Conservation (phyloP, 2,329 filamentous ascomycete genomes). For the Pleoardoris graminearum region DNA sequence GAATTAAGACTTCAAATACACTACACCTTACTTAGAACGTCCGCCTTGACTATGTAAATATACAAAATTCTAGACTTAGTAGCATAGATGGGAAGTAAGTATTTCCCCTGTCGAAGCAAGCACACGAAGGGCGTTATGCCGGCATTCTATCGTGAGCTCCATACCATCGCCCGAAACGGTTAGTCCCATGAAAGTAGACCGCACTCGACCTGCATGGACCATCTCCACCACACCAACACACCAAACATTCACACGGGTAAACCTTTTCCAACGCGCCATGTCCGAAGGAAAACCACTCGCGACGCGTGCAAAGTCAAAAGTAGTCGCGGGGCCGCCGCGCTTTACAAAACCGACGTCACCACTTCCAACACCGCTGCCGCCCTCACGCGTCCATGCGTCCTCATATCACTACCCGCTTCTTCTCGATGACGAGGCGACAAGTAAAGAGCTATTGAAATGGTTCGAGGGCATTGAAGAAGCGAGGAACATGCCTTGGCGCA, state of each 20-base stretch:
- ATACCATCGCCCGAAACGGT: neutral
- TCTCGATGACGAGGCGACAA: constrained; percentile 16
- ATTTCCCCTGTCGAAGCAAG: no score
- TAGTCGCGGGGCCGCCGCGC: neutral
- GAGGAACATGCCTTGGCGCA: constrained; percentile 52
- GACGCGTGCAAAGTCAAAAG: constrained; percentile 7
- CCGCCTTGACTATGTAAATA: no score
- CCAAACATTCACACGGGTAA: neutral
- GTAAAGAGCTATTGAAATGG: constrained; percentile 34
- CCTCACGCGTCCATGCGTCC: constrained; percentile 29
- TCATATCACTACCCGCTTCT: constrained; percentile 40
- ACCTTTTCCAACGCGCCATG: neutral
- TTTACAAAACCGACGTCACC: constrained; percentile 20
- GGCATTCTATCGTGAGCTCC: no score
- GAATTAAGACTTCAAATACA: no score
- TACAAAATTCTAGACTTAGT: no score
- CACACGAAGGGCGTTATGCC: no score
- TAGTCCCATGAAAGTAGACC: neutral
- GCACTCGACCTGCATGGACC: neutral
- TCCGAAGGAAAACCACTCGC: neutral
- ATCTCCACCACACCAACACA: neutral
- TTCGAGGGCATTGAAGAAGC: constrained; percentile 36
- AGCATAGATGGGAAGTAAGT: no score
- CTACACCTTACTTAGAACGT: no score
- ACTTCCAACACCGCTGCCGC: constrained; percentile 24